A percentile compares a stretch with the other conserved stretches of the same genome.
phyloP scores from a whole-genome alignment of 1,284 basidiomycete genomes.

The Pseudozyma pruni region DNA sequence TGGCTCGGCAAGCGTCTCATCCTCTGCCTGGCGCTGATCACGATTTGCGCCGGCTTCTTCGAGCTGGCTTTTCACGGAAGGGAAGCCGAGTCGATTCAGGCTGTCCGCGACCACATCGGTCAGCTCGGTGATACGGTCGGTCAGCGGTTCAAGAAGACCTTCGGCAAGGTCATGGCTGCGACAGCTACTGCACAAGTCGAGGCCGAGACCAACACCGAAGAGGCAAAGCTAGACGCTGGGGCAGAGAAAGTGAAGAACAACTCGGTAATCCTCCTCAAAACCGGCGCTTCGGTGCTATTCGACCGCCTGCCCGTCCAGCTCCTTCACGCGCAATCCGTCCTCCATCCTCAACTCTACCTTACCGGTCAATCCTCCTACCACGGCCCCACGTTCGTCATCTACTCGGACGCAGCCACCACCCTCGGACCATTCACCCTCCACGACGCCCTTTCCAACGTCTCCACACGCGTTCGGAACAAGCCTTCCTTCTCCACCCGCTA shows the following conservation, averaged over 20 bases:
- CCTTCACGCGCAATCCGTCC: conserved; percentile 8
- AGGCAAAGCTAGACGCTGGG: not conserved
- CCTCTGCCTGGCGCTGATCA: conserved; percentile 4
- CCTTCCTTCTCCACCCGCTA: conserved; percentile 14
- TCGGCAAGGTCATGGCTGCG: conserved; percentile 7
- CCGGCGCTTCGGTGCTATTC: conserved; percentile 26
- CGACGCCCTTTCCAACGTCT: conserved; percentile 36
- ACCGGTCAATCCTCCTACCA: conserved; percentile 5
- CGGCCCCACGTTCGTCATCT: conserved; percentile 21
- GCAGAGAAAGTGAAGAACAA: conserved; percentile 11
- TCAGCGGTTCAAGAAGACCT: conserved; percentile 3
- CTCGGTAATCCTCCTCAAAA: conserved; percentile 34
- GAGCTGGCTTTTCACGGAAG: conserved; percentile 24
- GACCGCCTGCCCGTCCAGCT: conserved; percentile 38
- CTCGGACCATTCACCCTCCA: conserved; percentile 14
- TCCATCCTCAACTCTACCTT: conserved; percentile 6
- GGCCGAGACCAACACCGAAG: not conserved
- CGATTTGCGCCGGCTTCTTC: conserved; percentile 19
- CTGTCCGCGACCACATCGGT: conserved; percentile 8
- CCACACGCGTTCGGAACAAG: conserved; percentile 9
- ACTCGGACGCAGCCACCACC: conserved; percentile 19
- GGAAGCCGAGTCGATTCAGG: conserved; percentile 25
- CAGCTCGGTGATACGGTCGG: conserved; percentile 14
- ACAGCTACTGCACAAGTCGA: not conserved
- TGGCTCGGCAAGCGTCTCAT: conserved; percentile 1